Evolutionary conservation across 176 grass and related monocot species (phyloP), one percentile per base, ranked within the genome.

Genomic region (Melocanna baccifera): DNA sequence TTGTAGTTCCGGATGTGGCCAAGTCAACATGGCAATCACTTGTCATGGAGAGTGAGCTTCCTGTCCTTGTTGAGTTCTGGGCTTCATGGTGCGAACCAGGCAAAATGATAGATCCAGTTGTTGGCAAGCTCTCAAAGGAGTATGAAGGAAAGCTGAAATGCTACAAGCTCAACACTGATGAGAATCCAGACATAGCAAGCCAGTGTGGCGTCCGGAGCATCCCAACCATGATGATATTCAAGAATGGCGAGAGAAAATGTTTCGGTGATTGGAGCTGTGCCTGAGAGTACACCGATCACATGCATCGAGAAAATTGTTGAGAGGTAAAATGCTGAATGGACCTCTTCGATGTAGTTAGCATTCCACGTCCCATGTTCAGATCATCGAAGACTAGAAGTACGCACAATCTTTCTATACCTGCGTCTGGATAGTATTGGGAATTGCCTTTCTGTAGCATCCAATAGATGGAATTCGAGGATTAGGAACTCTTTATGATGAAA

Each of bases 41-140:
- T 52, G 86, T 96, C 34, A 30, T 86, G 28, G 88, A 93, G 71
- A 93, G 88, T 3, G 88, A 91, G 77, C 58, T 96, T 51, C 91
- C 96, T 30, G 91, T 94, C 68, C 80, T 99, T 32, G 91, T 99
- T 36, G 74, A 94, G 51, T 96, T 95, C 69, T 96, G 96, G 96
- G 93, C 96, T 16, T 48, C 93, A 12, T 98, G 96, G 96, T 98
- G 96, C 39, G 96, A 93, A 52, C 96, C 96, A 0, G 96, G 96
- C 84, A 82, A 92, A 72, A 92, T 94, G 91, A 92, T 99, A 18
- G 91, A 93, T 14, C 96, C 96, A 7, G 77, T 96, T 25, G 56
- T 99, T 3, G 86, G 76, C 57, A 93, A 96, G 46, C 88, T 99
- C 14, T 95, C 96, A 1, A 92, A 93, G 76, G 89, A 89, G 45